Percentiles rank a stretch among this genome's conserved stretches.
phyloP scores from a whole-genome alignment of 495 filamentous ascomycete species.

The Umbilicaria muhlenbergii region DNA sequence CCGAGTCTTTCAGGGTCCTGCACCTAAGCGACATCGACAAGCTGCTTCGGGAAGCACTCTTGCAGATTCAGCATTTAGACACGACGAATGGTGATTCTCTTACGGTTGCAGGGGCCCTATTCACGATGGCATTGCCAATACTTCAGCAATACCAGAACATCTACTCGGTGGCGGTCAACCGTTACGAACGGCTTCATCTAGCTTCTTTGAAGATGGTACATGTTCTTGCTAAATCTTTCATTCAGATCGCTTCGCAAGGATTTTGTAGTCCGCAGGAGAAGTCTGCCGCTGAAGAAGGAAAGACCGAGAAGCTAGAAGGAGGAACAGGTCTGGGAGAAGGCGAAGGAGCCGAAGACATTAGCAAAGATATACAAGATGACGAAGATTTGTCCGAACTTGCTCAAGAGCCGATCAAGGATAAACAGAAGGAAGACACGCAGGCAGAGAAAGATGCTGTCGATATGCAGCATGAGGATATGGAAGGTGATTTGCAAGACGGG shows the following conservation, averaged over 20 bases:
- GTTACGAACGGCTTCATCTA: slow-evolving; percentile 43
- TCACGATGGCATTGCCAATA: slow-evolving; percentile 56
- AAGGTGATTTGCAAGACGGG: slow-evolving; percentile 59
- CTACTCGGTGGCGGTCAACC: slow-evolving; percentile 32
- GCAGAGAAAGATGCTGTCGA: slow-evolving; percentile 73
- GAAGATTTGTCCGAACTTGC: slow-evolving; percentile 88
- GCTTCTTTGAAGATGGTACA: slow-evolving; percentile 58
- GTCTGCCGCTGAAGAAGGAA: slow-evolving; percentile 44
- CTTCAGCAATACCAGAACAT: slow-evolving; percentile 54
- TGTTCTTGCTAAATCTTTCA: slow-evolving; percentile 58
- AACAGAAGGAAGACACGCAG: slow-evolving; percentile 44
- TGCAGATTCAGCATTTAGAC: slow-evolving; percentile 33
- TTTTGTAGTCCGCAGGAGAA: slow-evolving; percentile 82
- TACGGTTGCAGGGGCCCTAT: slow-evolving; percentile 37
- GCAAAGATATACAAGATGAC: slow-evolving; percentile 85
- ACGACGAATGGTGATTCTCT: slow-evolving; percentile 24
- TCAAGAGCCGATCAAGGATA: slow-evolving; percentile 45
- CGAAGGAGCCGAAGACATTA: slow-evolving; percentile 90
- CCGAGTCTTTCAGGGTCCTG: slow-evolving; percentile 38
- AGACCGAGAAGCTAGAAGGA: slow-evolving; percentile 62
- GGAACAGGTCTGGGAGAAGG: slow-evolving; percentile 97
- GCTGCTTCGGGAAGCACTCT: slow-evolving; percentile 33
- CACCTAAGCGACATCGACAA: slow-evolving; percentile 37
- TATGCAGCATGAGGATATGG: slow-evolving; percentile 82
- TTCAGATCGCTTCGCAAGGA: slow-evolving; percentile 60